These are phyloP conservation scores for Malus orientalis DNA, from an alignment of 306 rosid species.

Conservation along the genomic window DNA sequence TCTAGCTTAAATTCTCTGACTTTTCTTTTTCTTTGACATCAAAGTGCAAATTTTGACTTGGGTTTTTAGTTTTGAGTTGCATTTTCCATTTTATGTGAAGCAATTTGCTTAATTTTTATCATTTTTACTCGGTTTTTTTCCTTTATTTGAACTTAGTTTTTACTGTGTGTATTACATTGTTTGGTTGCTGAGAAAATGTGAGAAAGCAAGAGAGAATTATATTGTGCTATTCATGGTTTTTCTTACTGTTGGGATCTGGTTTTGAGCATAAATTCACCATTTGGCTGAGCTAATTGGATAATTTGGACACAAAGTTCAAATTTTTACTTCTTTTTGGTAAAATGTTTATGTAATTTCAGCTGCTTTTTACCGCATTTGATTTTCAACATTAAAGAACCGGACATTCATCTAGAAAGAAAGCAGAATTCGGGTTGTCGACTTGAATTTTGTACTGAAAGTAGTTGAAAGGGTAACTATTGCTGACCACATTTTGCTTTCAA, in stretches of 20 bases:
- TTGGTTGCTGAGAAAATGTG: slow-evolving; percentile 21
- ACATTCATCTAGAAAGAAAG: not conserved
- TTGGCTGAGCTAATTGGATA: not conserved
- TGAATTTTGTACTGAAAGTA: not conserved
- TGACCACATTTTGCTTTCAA: not conserved
- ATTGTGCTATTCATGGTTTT: not conserved
- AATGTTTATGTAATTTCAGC: not conserved
- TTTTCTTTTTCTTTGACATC: not conserved
- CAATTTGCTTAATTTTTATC: slow-evolving; percentile 1
- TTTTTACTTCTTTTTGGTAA: not conserved
- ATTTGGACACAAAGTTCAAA: not conserved
- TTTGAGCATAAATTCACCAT: not conserved
- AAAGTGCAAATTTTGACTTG: not conserved
- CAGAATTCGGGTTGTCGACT: not conserved
- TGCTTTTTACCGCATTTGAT: not conserved
- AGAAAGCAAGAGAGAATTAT: slow-evolving; percentile 3
- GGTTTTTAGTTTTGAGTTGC: not conserved
- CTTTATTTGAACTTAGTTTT: not conserved
- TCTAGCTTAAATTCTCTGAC: not conserved
- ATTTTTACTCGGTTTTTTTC: not conserved
- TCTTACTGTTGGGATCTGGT: slow-evolving; percentile 15
- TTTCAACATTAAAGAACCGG: not conserved
- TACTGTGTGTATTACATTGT: slow-evolving; percentile 1
- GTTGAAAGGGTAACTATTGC: not conserved
- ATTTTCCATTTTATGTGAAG: slow-evolving; percentile 1